Evolutionary conservation across 2,329 filamentous ascomycete species (phyloP), one percentile per base, ranked within the genome.

Genomic region (Claviceps lovelessii): DNA sequence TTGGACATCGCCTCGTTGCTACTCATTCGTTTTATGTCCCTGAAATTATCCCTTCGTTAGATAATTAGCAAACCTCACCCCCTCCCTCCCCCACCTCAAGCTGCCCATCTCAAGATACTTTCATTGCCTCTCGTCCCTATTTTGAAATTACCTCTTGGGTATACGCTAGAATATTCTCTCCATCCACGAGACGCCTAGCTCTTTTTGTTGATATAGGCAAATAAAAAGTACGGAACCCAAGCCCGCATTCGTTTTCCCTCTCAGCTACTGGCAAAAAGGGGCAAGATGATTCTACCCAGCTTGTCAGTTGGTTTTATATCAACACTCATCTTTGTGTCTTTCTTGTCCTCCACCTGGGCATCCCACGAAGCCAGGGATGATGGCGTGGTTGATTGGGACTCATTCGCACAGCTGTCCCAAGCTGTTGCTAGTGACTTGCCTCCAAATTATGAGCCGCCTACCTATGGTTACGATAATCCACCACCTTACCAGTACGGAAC

Each of bases 401-500:
- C 50, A 33, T 11, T 33, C 33, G 45, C 15, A 6, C 47, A 28
- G 19, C n/a, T 52, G 15, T 41, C 42, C 6, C 23, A 51, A 23
- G 23, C 23, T 28, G 39, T 55, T 47, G 49, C 49, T 55, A 50
- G 56, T 45, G 56, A 57, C 37, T 31, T 45, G 19, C 56, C 51
- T 33, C 53, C 49, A 2, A 48, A 56, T n/a, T 57, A 62, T 51
- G 55, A 54, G 10, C 57, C 60, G 31, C 58, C 60, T 29, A 57
- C 48, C 37, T 57, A 59, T 31, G 49, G 44, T 44, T 60, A 61
- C 48, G 57, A 58, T 4, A 54, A 56, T 45, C 57, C 57, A 11
- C 58, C 60, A 52, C 59, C 61, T 7, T 62, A 62, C 47, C 54
- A 56, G 41, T 56, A 58, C 23, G 60, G 55, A 15, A 58, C 56